Evolutionary conservation across 179 eudicot species (phyloP).

Genomic region (Monotropa hypopitys): DNA sequence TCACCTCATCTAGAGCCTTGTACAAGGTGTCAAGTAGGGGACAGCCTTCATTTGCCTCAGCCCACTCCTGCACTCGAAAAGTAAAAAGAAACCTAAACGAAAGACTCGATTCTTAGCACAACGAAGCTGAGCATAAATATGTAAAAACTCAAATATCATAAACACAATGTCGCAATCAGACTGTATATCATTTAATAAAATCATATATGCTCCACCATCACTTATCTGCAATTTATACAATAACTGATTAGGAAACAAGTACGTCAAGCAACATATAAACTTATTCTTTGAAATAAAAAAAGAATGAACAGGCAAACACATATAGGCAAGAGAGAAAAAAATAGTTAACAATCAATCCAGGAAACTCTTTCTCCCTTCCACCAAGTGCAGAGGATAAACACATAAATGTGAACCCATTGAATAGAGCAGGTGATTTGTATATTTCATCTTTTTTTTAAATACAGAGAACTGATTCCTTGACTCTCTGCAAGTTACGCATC

Average conservation of each 20-base stretch:
- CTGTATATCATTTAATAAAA: no score
- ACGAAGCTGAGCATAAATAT: background rate
- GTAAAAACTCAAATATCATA: background rate
- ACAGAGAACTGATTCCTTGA: background rate
- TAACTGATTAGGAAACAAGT: background rate
- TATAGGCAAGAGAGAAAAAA: background rate
- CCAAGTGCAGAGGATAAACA: background rate
- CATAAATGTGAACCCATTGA: background rate
- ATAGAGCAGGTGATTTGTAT: background rate
- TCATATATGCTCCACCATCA: background rate
- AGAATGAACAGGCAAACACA: background rate
- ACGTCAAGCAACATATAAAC: background rate
- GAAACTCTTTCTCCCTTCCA: background rate
- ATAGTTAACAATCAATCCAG: background rate
- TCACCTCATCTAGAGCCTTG: constrained; percentile 90
- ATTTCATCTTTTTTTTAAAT: no score
- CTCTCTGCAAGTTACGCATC: background rate
- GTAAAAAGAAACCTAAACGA: background rate
- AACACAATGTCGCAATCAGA: background rate
- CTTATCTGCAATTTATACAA: background rate
- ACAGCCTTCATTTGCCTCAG: constrained; percentile 48
- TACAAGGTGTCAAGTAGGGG: constrained; percentile 57
- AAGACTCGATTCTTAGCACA: background rate
- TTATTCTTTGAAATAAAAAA: background rate
- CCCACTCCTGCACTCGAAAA: constrained; percentile 51